Conservation (phyloP, 352 stramenopile genomes). For the Phytophthora meadii region DNA sequence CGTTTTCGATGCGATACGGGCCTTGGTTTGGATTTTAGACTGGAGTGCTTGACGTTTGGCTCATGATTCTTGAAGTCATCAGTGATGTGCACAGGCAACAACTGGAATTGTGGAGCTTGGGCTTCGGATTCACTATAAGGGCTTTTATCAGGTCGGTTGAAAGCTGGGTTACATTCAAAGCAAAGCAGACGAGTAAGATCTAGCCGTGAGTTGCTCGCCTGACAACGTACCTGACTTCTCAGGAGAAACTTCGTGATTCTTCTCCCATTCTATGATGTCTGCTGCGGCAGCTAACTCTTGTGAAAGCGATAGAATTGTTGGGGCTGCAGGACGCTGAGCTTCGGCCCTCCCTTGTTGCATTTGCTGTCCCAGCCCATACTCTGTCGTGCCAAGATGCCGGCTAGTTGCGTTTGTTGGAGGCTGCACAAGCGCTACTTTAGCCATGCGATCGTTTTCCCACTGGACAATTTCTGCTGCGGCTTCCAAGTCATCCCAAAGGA, state of each 20-base stretch:
- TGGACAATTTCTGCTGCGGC: conserved; percentile 58
- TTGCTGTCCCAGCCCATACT: conserved; percentile 1
- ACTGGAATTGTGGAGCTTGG: conserved; percentile 32
- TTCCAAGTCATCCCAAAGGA: conserved; percentile 53
- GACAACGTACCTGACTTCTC: conserved; percentile 9
- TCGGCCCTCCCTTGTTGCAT: not conserved
- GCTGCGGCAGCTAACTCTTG: conserved; percentile 50
- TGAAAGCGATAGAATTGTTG: conserved; percentile 25
- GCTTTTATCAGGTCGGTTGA: conserved; percentile 1
- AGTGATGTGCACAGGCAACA: conserved; percentile 20
- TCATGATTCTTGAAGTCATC: conserved; percentile 15
- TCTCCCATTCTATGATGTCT: conserved; percentile 56
- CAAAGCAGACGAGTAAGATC: conserved; percentile 4
- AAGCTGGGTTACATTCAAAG: not conserved
- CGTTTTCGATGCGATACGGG: conserved; percentile 21
- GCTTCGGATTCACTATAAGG: conserved; percentile 13
- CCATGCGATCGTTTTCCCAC: conserved; percentile 59
- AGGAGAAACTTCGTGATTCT: conserved; percentile 35
- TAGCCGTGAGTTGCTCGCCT: not conserved
- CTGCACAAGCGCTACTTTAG: conserved; percentile 29
- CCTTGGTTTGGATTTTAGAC: not conserved
- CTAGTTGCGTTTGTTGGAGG: conserved; percentile 2
- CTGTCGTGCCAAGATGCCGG: not conserved
- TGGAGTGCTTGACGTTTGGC: not conserved
- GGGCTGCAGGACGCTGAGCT: conserved; percentile 1